phyloP scores from a whole-genome alignment of 176 grass and related monocot genomes.

The Cocos nucifera region DNA sequence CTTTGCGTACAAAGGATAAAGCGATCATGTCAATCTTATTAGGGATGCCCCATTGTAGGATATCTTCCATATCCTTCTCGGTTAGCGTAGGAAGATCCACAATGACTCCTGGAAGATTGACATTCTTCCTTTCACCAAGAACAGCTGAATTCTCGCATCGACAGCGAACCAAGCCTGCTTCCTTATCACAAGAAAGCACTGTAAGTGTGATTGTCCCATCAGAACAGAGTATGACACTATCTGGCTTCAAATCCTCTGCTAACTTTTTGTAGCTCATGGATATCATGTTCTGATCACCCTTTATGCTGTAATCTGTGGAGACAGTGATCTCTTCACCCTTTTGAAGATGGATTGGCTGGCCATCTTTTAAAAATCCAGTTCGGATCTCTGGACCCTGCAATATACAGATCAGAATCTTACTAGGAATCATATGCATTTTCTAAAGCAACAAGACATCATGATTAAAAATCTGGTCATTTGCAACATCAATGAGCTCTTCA shows the following conservation, averaged over 20 bases:
- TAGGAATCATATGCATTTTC: too few species aligned
- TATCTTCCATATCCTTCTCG: constrained; percentile 4
- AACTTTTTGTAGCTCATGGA: constrained; percentile 13
- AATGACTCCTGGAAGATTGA: constrained; percentile 10
- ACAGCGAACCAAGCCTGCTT: not conserved
- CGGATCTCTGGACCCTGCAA: constrained; percentile 11
- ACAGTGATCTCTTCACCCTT: constrained; percentile 5
- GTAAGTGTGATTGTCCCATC: constrained; percentile 2
- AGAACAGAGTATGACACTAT: constrained; percentile 1
- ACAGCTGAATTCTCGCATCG: constrained; percentile 6
- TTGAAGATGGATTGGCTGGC: not conserved
- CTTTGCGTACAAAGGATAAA: constrained; percentile 6
- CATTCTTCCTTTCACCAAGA: constrained; percentile 7
- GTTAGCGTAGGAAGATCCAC: constrained; percentile 11
- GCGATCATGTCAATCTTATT: constrained; percentile 12
- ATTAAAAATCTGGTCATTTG: too few species aligned
- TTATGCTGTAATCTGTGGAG: constrained; percentile 7
- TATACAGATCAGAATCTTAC: too few species aligned
- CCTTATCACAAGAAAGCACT: constrained; percentile 8
- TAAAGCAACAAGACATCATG: too few species aligned
- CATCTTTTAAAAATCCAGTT: constrained; percentile 10
- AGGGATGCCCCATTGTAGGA: constrained; percentile 4
- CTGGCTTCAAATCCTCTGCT: constrained; percentile 7
- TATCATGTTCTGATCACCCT: constrained; percentile 13
- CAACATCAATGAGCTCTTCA: too few species aligned